A percentile compares a stretch with the other conserved stretches of the same genome.
Conservation (phyloP, 208 protist genomes). For the Porcisia hertigi region DNA sequence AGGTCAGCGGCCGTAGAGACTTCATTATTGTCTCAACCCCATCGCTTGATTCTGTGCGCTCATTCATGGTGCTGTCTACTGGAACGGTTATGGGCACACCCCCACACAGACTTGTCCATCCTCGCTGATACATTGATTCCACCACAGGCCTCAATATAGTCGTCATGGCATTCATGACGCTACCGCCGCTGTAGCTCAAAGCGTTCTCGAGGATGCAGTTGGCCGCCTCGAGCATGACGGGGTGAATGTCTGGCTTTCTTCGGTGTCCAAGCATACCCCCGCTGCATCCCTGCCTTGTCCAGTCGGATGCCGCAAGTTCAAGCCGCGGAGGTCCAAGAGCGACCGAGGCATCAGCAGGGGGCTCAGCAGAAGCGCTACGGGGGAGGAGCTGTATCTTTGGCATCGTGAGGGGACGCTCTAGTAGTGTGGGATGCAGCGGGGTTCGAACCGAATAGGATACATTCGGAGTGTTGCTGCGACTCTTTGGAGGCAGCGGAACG, state of each 20-base stretch:
- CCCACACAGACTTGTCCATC: slow-evolving; percentile 20
- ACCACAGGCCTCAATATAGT: slow-evolving; percentile 8
- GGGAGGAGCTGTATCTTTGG: slow-evolving; percentile 3
- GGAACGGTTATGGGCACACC: slow-evolving; percentile 13
- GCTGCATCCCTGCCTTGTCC: not conserved
- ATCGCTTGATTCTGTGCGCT: not conserved
- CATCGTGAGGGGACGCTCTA: not conserved
- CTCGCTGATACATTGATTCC: slow-evolving; percentile 18
- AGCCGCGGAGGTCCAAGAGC: not conserved
- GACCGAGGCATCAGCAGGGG: not conserved
- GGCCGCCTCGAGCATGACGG: not conserved
- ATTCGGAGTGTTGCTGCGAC: not conserved
- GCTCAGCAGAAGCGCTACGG: not conserved
- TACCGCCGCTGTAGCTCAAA: not conserved
- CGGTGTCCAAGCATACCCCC: not conserved
- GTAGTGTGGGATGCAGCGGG: not conserved
- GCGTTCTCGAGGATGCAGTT: not conserved
- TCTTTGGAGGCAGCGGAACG: not conserved
- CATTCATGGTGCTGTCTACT: not conserved
- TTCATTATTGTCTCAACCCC: not conserved
- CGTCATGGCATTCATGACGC: not conserved
- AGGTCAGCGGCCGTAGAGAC: slow-evolving; percentile 38
- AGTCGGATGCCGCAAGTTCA: not conserved
- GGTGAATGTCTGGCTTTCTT: not conserved
- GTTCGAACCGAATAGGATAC: not conserved